These are phyloP conservation scores for Cystobasidium pallidum DNA, from an alignment of 1,284 basidiomycete species.

Conservation along the genomic window DNA sequence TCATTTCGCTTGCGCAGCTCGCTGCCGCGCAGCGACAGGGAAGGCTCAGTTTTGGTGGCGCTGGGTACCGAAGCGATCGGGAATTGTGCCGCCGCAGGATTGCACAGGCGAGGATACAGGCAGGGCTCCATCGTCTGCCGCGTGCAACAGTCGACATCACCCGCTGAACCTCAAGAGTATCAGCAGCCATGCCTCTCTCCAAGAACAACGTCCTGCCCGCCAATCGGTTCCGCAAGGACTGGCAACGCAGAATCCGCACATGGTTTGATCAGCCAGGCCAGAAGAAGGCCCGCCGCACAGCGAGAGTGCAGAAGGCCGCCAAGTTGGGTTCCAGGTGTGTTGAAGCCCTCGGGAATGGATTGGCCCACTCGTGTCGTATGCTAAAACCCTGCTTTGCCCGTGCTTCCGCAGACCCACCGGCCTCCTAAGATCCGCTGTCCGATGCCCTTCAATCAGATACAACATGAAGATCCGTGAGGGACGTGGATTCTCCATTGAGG, in stretches of 20 bases:
- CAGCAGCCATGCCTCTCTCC: constrained; percentile 46
- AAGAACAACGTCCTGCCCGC: constrained; percentile 71
- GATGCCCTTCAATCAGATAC: constrained; percentile 95
- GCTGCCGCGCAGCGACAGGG: not conserved
- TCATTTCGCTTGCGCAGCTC: no score
- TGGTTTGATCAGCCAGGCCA: constrained; percentile 99
- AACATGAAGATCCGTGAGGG: constrained; percentile 98
- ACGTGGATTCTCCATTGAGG: constrained; percentile 91
- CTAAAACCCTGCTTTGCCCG: not conserved
- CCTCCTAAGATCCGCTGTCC: constrained; percentile 94
- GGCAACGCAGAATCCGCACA: constrained; percentile 90
- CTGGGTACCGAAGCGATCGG: not conserved
- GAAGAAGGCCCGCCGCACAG: constrained; percentile 93
- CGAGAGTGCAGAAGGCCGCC: constrained; percentile 89
- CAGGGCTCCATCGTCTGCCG: not conserved
- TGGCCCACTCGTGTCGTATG: not conserved
- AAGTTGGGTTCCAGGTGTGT: constrained; percentile 74
- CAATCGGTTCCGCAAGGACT: constrained; percentile 99
- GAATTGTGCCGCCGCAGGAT: not conserved
- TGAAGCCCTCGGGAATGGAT: not conserved
- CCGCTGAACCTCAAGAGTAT: not conserved
- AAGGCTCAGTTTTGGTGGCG: constrained; percentile 7
- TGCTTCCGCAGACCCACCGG: constrained; percentile 68
- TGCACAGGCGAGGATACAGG: not conserved
- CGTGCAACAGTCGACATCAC: not conserved